Conservation (phyloP, 805 yeast genomes). For the Lipomyces orientalis region DNA sequence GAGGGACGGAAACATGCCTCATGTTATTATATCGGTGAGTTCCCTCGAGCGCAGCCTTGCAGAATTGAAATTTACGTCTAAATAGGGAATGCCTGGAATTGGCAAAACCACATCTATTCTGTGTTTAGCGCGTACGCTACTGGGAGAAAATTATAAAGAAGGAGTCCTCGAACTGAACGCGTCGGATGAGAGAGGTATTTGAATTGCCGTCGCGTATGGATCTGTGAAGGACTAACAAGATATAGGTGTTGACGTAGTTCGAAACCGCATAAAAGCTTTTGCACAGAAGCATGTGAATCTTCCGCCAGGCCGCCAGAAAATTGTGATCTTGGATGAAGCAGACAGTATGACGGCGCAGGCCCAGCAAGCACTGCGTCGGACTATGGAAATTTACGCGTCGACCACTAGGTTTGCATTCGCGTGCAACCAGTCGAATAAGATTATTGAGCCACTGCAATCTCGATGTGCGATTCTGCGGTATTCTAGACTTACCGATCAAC, state of each 20-base stretch:
- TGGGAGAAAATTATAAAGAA: constrained; percentile 70
- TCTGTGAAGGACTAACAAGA: neutral
- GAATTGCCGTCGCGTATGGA: neutral
- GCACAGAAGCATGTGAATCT: constrained; percentile 91
- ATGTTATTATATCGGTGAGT: constrained; percentile 76
- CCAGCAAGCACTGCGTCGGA: constrained; percentile 90
- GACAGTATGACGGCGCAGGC: constrained; percentile 98
- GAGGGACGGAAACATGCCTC: constrained; percentile 94
- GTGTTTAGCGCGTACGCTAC: constrained; percentile 82
- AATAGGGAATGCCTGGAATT: constrained; percentile 85
- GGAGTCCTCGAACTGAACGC: constrained; percentile 95
- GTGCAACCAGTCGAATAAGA: constrained; percentile 91
- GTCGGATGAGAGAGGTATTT: constrained; percentile 75
- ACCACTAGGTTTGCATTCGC: constrained; percentile 99
- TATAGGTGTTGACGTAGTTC: constrained; percentile 88
- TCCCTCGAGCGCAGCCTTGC: neutral
- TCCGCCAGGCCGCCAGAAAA: constrained; percentile 90
- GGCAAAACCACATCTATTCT: constrained; percentile 95
- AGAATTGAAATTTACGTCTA: neutral
- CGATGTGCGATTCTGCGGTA: constrained; percentile 94
- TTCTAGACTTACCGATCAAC: constrained; percentile 79
- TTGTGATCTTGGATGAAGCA: constrained; percentile 92
- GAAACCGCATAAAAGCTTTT: constrained; percentile 91
- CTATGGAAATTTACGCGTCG: constrained; percentile 94
- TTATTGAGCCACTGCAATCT: constrained; percentile 94